phyloP scores from a whole-genome alignment of 352 stramenopile genomes.

The Globisporangium canariense region DNA sequence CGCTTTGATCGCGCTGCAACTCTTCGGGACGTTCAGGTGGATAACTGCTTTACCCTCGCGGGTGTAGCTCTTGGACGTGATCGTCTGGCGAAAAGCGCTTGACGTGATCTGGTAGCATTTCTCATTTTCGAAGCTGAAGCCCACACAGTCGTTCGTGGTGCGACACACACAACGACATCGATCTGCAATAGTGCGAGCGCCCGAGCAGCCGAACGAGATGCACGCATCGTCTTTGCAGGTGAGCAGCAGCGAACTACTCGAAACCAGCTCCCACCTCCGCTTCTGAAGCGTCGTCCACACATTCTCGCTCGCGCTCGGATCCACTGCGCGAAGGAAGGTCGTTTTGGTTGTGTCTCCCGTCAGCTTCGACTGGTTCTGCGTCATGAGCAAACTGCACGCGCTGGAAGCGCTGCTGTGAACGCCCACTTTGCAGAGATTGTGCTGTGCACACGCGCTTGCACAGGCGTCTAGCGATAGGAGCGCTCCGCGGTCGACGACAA shows the following conservation, averaged over 20 bases:
- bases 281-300: constrained; percentile 37
- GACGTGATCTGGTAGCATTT: constrained; percentile 38
- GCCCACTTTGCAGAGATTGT: constrained; percentile 45
- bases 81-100: constrained; percentile 33
- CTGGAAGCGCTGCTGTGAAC: constrained; percentile 29
- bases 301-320: constrained; percentile 30
- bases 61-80: constrained; percentile 29
- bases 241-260: constrained; percentile 29
- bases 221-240: constrained; percentile 29
- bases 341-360: constrained; percentile 23
- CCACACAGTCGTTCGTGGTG: constrained; percentile 28
- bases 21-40: constrained; percentile 55
- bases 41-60: constrained; percentile 23
- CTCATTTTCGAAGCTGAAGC: constrained; percentile 37
- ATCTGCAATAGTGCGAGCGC: constrained; percentile 32
- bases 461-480: constrained; percentile 34
- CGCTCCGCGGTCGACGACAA: constrained; percentile 33
- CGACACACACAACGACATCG: constrained; percentile 47
- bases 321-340: constrained; percentile 24
- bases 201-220: constrained; percentile 24
- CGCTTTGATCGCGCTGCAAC: constrained; percentile 50
- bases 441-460: constrained; percentile 30
- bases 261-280: constrained; percentile 31
- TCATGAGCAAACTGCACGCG: constrained; percentile 49
- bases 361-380: constrained; percentile 21